Evolutionary conservation across 345 rosid genomes (phyloP).

Genomic region (Odontarrhena argentea): DNA sequence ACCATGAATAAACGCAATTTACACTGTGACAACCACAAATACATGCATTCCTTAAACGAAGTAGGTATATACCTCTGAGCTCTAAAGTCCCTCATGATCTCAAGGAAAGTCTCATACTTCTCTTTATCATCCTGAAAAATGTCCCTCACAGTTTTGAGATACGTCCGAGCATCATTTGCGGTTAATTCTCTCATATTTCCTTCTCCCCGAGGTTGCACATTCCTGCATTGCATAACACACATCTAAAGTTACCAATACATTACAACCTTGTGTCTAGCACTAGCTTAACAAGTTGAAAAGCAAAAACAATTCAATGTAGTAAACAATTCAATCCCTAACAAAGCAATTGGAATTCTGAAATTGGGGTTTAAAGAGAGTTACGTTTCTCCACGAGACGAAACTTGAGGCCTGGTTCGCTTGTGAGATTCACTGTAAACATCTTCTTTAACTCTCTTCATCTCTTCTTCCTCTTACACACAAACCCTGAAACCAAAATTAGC

Average conservation of each 20-base stretch:
- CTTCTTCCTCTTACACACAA: not conserved
- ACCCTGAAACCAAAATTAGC: constrained; percentile 41
- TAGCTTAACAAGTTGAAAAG: not conserved
- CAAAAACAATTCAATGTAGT: not conserved
- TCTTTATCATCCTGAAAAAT: constrained; percentile 75
- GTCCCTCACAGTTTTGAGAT: constrained; percentile 86
- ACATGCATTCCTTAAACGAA: not conserved
- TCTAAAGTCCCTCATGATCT: constrained; percentile 93
- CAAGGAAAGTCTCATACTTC: constrained; percentile 80
- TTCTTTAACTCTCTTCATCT: constrained; percentile 86
- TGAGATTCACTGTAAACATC: constrained; percentile 56
- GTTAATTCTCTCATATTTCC: constrained; percentile 56
- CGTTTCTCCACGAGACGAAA: constrained; percentile 77
- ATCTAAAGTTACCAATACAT: not conserved
- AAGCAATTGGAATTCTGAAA: not conserved
- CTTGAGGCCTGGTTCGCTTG: constrained; percentile 52
- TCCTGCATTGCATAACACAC: constrained; percentile 50
- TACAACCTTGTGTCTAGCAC: not conserved
- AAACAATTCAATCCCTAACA: not conserved
- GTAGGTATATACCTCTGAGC: constrained; percentile 69
- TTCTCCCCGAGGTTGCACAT: constrained; percentile 52
- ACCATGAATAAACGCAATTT: constrained; percentile 17
- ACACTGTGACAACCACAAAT: constrained; percentile 2
- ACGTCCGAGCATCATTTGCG: constrained; percentile 78
- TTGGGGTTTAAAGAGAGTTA: constrained; percentile 42